phyloP scores from a whole-genome alignment of 169 alveolate genomes.

The Eimeria acervulina region DNA sequence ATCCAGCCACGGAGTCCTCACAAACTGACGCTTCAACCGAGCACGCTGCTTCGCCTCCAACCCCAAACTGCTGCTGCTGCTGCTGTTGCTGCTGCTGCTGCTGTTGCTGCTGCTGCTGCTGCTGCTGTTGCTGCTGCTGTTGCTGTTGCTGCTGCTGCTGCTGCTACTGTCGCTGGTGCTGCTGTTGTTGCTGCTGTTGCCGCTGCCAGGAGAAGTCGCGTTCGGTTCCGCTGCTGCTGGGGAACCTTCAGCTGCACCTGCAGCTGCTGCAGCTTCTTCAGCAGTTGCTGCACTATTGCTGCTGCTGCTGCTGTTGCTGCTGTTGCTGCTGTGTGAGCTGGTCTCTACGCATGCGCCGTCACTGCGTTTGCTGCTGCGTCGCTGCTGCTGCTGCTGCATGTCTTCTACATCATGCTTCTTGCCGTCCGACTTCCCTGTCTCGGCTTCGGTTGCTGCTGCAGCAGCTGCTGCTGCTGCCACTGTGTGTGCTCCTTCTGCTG shows the following conservation, averaged over 20 bases:
- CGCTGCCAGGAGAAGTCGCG: constrained; percentile 3
- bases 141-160: not conserved
- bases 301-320: not conserved
- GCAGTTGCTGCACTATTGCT: not conserved
- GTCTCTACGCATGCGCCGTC: no score
- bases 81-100: constrained; percentile 67
- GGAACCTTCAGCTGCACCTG: not conserved
- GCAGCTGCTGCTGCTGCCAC: constrained; percentile 23
- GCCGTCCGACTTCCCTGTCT: not conserved
- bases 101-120: constrained; percentile 65
- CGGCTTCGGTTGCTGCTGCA: not conserved
- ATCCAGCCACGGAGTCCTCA: constrained; percentile 59
- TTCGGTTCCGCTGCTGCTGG: constrained; percentile 21
- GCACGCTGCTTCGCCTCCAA: constrained; percentile 68
- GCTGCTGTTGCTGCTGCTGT: not conserved
- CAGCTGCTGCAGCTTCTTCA: not conserved
- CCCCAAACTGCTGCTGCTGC: not conserved
- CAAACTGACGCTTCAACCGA: constrained; percentile 46
- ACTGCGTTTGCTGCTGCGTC: no score
- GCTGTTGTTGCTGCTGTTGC: not conserved
- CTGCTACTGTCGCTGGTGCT: not conserved
- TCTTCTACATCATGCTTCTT: not conserved
- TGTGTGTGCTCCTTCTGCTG: no score
- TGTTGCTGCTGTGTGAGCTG: not conserved
- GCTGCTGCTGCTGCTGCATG: no score